phyloP scores from a whole-genome alignment of 225 moss, liverwort and hornwort genomes.

The Pseudoscleropodium purum region DNA sequence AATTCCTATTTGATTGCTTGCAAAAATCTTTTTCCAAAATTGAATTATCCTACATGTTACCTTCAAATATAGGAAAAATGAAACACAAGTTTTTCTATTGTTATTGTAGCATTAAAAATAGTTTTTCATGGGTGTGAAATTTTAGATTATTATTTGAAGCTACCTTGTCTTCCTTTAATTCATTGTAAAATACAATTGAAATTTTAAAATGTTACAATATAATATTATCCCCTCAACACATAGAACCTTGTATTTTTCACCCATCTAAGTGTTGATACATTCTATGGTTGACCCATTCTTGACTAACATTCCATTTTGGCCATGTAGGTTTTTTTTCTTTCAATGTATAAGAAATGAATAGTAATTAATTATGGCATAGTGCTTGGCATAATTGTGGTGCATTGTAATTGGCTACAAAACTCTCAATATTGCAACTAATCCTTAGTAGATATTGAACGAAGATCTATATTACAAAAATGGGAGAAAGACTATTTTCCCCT shows the following conservation, averaged over 20 bases:
- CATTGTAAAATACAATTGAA: not conserved
- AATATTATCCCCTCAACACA: no score
- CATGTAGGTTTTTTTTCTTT: no score
- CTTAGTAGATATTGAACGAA: no score
- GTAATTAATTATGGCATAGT: no score
- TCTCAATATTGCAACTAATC: no score
- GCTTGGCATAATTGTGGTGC: no score
- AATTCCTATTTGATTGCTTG: not conserved
- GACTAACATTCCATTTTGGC: no score
- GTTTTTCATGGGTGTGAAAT: accelerated
- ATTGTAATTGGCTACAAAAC: no score
- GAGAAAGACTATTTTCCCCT: no score
- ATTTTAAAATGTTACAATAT: not conserved
- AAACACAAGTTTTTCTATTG: accelerated
- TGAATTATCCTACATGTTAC: not conserved
- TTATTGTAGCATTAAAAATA: not conserved
- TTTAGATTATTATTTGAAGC: not conserved
- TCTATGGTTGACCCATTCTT: no score
- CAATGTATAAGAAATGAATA: no score
- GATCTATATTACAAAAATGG: no score
- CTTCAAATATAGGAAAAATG: not conserved
- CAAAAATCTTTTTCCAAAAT: not conserved
- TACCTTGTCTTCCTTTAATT: not conserved
- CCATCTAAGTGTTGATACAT: not conserved
- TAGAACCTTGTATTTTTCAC: not conserved